A percentile compares a stretch with the other conserved stretches of the same genome.
phyloP scores from a whole-genome alignment of 805 yeast species.

The Wickerhamomyces subpelliculosus region DNA sequence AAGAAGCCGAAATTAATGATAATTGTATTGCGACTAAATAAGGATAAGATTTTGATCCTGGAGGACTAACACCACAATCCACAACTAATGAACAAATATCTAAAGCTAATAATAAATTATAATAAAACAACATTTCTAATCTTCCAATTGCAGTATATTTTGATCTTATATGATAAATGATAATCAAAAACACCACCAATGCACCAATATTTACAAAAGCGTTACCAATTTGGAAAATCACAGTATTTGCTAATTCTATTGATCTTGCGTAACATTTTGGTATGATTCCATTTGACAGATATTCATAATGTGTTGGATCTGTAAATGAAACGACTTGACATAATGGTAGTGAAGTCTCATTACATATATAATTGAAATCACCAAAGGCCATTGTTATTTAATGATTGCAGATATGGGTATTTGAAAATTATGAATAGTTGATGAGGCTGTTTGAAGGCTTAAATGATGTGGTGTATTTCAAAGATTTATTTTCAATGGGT shows the following conservation, averaged over 20 bases:
- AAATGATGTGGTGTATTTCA: no score
- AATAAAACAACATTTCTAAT: constrained; percentile 72
- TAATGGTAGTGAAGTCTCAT: constrained; percentile 65
- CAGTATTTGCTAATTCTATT: constrained; percentile 83
- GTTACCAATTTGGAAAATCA: constrained; percentile 83
- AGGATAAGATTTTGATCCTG: constrained; percentile 66
- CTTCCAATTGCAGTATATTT: constrained; percentile 96
- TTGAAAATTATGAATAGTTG: no score
- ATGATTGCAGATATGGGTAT: background rate
- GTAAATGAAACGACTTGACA: constrained; percentile 68
- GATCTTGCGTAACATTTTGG: constrained; percentile 81
- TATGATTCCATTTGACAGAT: constrained; percentile 51
- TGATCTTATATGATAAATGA: constrained; percentile 68
- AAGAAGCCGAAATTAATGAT: constrained; percentile 65
- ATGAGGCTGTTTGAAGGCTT: no score
- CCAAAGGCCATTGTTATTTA: constrained; percentile 52
- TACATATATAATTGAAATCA: constrained; percentile 53
- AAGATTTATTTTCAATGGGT: no score
- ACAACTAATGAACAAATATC: constrained; percentile 66
- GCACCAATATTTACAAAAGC: constrained; percentile 81
- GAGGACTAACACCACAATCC: constrained; percentile 90
- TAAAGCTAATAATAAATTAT: constrained; percentile 51
- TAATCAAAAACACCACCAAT: constrained; percentile 54
- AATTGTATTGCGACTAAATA: constrained; percentile 80
- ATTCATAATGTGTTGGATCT: constrained; percentile 19